Evolutionary conservation across 1,284 basidiomycete genomes (phyloP).

Genomic region (Ustanciosporium gigantosporum): DNA sequence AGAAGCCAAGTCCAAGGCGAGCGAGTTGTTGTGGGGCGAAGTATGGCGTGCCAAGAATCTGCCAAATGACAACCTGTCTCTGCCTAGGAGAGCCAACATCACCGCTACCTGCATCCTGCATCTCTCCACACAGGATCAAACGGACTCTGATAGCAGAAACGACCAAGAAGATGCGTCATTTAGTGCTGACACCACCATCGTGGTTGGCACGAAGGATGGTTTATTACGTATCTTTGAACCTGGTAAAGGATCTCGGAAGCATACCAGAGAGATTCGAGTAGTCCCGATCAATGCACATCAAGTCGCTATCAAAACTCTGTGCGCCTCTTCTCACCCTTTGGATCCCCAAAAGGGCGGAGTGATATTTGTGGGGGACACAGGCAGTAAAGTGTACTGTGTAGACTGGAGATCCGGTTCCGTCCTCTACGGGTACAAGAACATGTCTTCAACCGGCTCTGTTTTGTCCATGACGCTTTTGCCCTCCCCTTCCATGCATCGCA

Average conservation of each 20-base stretch:
- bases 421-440: slow-evolving; percentile 38
- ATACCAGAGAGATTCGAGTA: slow-evolving; percentile 23
- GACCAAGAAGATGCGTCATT: neutral
- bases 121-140: neutral
- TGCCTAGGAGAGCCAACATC: slow-evolving; percentile 45
- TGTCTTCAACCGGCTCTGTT: slow-evolving; percentile 15
- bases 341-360: slow-evolving; percentile 15
- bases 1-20: slow-evolving; percentile 36
- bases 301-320: slow-evolving; percentile 30
- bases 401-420: slow-evolving; percentile 31
- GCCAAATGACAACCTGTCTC: slow-evolving; percentile 45
- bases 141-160: neutral
- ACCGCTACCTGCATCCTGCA: slow-evolving; percentile 28
- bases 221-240: slow-evolving; percentile 38
- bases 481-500: neutral
- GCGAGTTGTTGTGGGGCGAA: slow-evolving; percentile 47
- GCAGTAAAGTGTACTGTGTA: slow-evolving; percentile 36
- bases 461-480: slow-evolving; percentile 20
- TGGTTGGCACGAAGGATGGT: slow-evolving; percentile 41
- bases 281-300: slow-evolving; percentile 23
- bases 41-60: slow-evolving; percentile 53
- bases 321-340: slow-evolving; percentile 6
- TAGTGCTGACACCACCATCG: slow-evolving; percentile 8
- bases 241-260: slow-evolving; percentile 6
- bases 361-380: slow-evolving; percentile 43